Evolutionary conservation across 176 grass and related monocot species (phyloP), one percentile per base, ranked within the genome.

Genomic region (Paspalum notatum): DNA sequence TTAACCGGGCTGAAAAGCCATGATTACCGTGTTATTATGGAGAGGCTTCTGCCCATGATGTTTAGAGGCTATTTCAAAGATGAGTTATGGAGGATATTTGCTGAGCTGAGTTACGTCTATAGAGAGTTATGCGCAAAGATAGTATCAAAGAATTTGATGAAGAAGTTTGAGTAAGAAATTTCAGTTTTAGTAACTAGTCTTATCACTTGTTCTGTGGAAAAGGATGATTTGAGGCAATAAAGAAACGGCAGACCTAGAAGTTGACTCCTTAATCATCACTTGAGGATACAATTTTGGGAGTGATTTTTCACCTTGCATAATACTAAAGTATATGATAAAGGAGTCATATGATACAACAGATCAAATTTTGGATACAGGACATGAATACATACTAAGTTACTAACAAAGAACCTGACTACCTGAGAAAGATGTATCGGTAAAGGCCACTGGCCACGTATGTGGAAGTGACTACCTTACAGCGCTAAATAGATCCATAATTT

Each of bases 231-330:
- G 86, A 75, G 92, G 90, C 73, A 98, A 80, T 62, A 92, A 71
- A 74, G 92, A 81, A 89, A 92, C 78, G 70, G 90, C 86, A 79
- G 77, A 65, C 41, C 60, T 89, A 80, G 75, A 72, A 89, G 77
- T 80, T 81, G 78, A 68, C 3, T 89, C 83, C 41, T 82, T 76
- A 66, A 94, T 93, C 24, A 93, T 58, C 60, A 91, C 55, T 75
- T 91, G 88, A 66, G 95, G 95, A 71, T 92, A 94, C 88, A 94
- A 92, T 73, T 72, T 87, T 27, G 14, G 20, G 15, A 98, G 84
- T 18, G 90, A 92, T 81, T 91, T 81, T 80, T 94, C 85, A 27
- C 95, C 95, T 89, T 98, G 92, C 95, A 98, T 98, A 81, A 98
- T 92, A 84, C 95, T 98, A 81, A 52, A 85, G 88, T 38, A 82